Evolutionary conservation across 176 grass and related monocot species (phyloP).

Genomic region (Eremochloa ophiuroides): DNA sequence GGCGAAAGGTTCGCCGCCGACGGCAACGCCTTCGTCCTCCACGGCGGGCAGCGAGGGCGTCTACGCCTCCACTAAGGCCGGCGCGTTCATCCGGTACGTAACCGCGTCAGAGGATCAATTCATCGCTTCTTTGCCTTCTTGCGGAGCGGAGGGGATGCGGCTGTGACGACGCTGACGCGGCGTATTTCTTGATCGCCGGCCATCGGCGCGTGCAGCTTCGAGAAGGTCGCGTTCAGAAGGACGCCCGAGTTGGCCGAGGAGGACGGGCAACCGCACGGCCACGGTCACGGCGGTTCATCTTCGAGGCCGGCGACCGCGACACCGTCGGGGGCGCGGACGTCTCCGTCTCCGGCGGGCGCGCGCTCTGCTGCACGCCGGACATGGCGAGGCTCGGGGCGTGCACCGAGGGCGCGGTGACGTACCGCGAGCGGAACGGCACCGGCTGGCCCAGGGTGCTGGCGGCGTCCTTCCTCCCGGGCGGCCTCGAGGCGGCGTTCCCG

Average conservation of each 20-base stretch:
- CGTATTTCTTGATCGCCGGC: not conserved
- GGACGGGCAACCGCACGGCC: constrained; percentile 31
- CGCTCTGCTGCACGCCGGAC: constrained; percentile 59
- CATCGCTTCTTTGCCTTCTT: not conserved
- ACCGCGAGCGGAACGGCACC: constrained; percentile 25
- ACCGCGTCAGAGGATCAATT: not conserved
- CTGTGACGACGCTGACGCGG: not conserved
- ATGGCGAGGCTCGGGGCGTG: constrained; percentile 46
- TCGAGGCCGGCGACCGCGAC: constrained; percentile 50
- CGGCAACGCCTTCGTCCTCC: constrained; percentile 63
- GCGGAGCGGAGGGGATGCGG: not conserved
- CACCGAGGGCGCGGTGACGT: constrained; percentile 38
- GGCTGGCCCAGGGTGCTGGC: constrained; percentile 48
- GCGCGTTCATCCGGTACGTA: constrained; percentile 70
- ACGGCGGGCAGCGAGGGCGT: constrained; percentile 85
- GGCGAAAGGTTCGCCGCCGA: constrained; percentile 39
- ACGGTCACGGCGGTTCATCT: constrained; percentile 55
- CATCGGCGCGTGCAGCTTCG: constrained; percentile 42
- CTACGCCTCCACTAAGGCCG: constrained; percentile 43
- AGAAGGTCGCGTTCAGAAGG: constrained; percentile 67
- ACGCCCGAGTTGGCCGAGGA: constrained; percentile 28
- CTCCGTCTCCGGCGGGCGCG: constrained; percentile 29
- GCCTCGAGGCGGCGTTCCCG: constrained; percentile 31
- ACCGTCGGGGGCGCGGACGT: constrained; percentile 29
- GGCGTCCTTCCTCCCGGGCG: constrained; percentile 31